Evolutionary conservation across 2,329 filamentous ascomycete species (phyloP), one percentile per base, ranked within the genome.

Genomic region (Scorias spongiosa): DNA sequence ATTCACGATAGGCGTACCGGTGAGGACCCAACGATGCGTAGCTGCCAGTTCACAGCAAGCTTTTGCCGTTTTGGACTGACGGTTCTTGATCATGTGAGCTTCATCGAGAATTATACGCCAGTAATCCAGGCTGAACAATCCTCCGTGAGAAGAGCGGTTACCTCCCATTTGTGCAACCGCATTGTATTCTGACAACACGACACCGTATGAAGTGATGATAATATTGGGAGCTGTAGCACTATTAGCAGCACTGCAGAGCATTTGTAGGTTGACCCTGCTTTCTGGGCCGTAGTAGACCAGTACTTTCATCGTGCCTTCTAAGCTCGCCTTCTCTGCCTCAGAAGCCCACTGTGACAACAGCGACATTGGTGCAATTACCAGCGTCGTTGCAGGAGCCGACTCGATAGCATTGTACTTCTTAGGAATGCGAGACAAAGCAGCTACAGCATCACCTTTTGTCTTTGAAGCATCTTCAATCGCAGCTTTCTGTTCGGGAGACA

Each of bases 321-420:
- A 80, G 0, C 89, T 96, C 0, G 91, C 88, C 56, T 89, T 93
- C 53, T 88, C 78, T 0, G 88, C 85, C 66, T 98, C 91, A 56
- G 85, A 93, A 54, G 94, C 84, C 91, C 91, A 98, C 60, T 98
- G 91, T 0, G 89, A 76, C n/a, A 98, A 72, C 2, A 98, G 69
- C 9, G 91, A 96, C 79, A 95, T 96, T 1, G 91, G 91, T 0
- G 91, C 91, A n/a, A 98, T 75, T 0, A 98, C 89, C 2, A 98
- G 68, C 0, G 91, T 98, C 0, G 91, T 96, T 57, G 81, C 84
- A 0, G 87, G 88, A 1, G 88, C 91, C 43, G 72, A 62, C 40
- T 82, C 71, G 2, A 86, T 66, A 1, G 67, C 66, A 9, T 70
- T 62, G 12, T 75, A 74, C 29, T 67, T 72, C 37, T 71, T 71